These are phyloP conservation scores for Phyllosticta capitalensis DNA, from an alignment of 2,329 filamentous ascomycete species.

Conservation along the genomic window DNA sequence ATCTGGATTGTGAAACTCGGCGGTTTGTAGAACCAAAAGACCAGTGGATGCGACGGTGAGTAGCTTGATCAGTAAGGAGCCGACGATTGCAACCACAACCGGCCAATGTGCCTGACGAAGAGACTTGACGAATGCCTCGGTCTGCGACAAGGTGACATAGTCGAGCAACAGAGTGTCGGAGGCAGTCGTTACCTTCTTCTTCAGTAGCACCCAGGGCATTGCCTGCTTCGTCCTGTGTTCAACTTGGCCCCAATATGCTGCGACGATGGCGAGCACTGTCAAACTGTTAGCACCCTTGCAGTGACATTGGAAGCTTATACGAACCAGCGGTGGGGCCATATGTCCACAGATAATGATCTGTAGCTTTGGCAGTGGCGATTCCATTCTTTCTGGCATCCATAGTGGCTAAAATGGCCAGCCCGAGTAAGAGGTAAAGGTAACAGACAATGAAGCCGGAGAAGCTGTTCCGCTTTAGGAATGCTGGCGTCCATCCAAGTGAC, in stretches of 20 bases:
- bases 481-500: neutral
- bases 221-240: neutral
- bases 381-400: neutral
- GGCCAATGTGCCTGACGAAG: neutral
- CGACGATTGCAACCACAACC: neutral
- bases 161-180: neutral
- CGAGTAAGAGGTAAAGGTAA: neutral
- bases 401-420: neutral
- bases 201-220: neutral
- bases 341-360: constrained; percentile 1
- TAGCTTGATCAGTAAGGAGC: neutral
- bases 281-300: neutral
- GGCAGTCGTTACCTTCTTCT: neutral
- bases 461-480: neutral
- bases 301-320: neutral
- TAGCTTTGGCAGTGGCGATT: neutral
- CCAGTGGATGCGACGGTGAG: constrained; percentile 4
- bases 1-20: neutral
- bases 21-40: neutral
- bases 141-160: neutral
- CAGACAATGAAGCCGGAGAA: neutral
- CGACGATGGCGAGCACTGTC: neutral
- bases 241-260: neutral
- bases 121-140: neutral
- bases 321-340: constrained; percentile 1